phyloP scores from a whole-genome alignment of 495 filamentous ascomycete genomes.

The Xeromyces bisporus region DNA sequence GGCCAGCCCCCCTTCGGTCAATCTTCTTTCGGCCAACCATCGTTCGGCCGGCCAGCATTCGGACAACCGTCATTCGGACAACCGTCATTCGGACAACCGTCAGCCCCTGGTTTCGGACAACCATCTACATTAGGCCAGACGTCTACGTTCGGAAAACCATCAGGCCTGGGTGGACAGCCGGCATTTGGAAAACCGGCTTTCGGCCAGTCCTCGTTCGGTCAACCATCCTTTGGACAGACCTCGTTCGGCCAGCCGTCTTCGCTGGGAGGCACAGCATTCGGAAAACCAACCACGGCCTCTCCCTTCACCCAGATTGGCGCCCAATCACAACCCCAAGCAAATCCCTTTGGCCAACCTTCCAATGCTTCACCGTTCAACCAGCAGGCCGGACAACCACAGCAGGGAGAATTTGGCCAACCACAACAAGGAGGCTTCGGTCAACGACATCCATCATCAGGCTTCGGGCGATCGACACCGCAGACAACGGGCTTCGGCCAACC shows the following conservation, averaged over 20 bases:
- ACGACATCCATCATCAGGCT: too few relatives aligned
- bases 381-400: slow-evolving; percentile 6
- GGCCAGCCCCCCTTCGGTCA: slow-evolving; percentile 21
- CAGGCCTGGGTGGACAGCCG: slow-evolving; percentile 8
- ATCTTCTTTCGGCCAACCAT: slow-evolving; percentile 20
- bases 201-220: slow-evolving; percentile 22
- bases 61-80: slow-evolving; percentile 20
- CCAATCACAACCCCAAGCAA: slow-evolving; percentile 8
- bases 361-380: slow-evolving; percentile 17
- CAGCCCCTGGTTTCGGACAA: slow-evolving; percentile 16
- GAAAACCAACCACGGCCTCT: slow-evolving; percentile 11
- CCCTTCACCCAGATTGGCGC: slow-evolving; percentile 18
- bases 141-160: slow-evolving; percentile 19
- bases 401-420: background rate
- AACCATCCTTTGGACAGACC: slow-evolving; percentile 19
- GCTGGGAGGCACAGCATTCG: slow-evolving; percentile 8
- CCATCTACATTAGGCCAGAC: slow-evolving; percentile 16
- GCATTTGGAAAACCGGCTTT: slow-evolving; percentile 10
- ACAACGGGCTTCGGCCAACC: slow-evolving; percentile 13
- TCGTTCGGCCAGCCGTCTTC: slow-evolving; percentile 10
- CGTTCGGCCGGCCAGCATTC: slow-evolving; percentile 18
- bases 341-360: slow-evolving; percentile 16
- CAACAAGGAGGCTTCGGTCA: too few relatives aligned
- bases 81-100: slow-evolving; percentile 9
- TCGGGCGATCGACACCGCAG: slow-evolving; percentile 3